A percentile compares a stretch with the other conserved stretches of the same genome.
Evolutionary conservation across 768 basidiomycete species (phyloP).

Genomic region (Mycena galericulata): DNA sequence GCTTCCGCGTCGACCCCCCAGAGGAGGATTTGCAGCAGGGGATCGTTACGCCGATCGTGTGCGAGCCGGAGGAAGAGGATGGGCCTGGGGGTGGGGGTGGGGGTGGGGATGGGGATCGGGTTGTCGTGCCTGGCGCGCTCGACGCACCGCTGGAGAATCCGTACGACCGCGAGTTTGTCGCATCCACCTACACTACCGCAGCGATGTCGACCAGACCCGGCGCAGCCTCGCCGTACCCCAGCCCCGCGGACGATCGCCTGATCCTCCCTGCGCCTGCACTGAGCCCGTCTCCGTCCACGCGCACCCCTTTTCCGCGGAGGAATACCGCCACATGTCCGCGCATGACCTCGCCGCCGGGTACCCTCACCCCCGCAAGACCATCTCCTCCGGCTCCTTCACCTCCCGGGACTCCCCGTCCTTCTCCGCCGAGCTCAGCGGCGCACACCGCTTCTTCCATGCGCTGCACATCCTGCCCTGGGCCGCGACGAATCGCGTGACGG

Average conservation of each 20-base stretch:
- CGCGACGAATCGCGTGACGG: slow-evolving; percentile 30
- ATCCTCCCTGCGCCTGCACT: background rate
- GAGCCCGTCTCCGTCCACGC: slow-evolving; percentile 32
- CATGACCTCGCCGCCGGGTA: slow-evolving; percentile 19
- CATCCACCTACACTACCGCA: too few relatives aligned
- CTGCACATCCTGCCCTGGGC: slow-evolving; percentile 36
- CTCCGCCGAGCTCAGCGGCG: slow-evolving; percentile 29
- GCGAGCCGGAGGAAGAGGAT: slow-evolving; percentile 2
- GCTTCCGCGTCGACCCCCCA: slow-evolving; percentile 27
- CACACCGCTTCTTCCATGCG: slow-evolving; percentile 29
- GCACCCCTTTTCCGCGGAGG: slow-evolving; percentile 30
- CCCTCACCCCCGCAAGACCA: slow-evolving; percentile 23
- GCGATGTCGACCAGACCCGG: too few relatives aligned
- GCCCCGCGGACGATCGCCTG: slow-evolving; percentile 25
- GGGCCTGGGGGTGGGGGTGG: background rate
- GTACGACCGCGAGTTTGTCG: slow-evolving; percentile 14
- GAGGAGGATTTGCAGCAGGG: slow-evolving; percentile 19
- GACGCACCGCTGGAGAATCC: slow-evolving; percentile 21
- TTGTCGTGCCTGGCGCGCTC: slow-evolving; percentile 19
- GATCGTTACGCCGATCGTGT: background rate
- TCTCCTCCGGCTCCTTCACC: slow-evolving; percentile 21
- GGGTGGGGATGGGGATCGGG: slow-evolving; percentile 10
- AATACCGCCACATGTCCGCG: slow-evolving; percentile 37
- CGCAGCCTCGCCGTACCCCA: slow-evolving; percentile 21
- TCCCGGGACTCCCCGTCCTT: slow-evolving; percentile 32